Evolutionary conservation across 2,329 filamentous ascomycete species (phyloP), one percentile per base, ranked within the genome.

Genomic region (Colletotrichum sp.): DNA sequence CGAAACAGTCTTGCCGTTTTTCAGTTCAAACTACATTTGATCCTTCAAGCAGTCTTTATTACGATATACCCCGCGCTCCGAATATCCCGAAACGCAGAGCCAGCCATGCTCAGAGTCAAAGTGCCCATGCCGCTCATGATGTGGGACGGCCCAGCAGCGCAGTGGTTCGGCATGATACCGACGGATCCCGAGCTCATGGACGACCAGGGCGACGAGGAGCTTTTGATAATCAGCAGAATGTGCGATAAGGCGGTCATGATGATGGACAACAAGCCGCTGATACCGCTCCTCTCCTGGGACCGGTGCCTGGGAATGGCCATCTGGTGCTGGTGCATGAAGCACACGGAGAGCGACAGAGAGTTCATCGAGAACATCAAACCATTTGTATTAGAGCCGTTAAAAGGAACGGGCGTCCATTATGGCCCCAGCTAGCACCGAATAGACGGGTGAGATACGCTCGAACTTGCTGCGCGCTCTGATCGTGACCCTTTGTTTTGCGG

Each of bases 1-100:
- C 13, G 21, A 28, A 12, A 36, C 21, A 75, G 72, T 26, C 69
- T 76, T 52, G 70, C 73, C 16, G 44, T 76, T 36, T 76, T 64
- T 65, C 73, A 76, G 13, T 76, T 73, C 64, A 72, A 73, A 16
- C 57, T 76, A 8, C 69, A 76, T 21, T 65, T 76, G 7, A 73
- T 76, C 5, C 64, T 76, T 28, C 70, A 76, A 72, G 71, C 73
- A 15, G n/a, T 76, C 12, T 76, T 65, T 8, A 68, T 76, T 9
- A 73, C 70, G 13, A 72, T 67, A 73, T 57, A 73, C 16, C 73
- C 73, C 2, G 44, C 57, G 8, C 57, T 76, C 15, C 57, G 55
- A 44, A 52, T 76, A 28, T 68, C 70, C 28, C 57, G 44, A 21
- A 76, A 68, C 44, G 70, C 70, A 28, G 69, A 76, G 28, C 73